Base-by-base conservation (phyloP, 2,329 filamentous ascomycete genomes). In the Grosmannia clavigera region DNA sequence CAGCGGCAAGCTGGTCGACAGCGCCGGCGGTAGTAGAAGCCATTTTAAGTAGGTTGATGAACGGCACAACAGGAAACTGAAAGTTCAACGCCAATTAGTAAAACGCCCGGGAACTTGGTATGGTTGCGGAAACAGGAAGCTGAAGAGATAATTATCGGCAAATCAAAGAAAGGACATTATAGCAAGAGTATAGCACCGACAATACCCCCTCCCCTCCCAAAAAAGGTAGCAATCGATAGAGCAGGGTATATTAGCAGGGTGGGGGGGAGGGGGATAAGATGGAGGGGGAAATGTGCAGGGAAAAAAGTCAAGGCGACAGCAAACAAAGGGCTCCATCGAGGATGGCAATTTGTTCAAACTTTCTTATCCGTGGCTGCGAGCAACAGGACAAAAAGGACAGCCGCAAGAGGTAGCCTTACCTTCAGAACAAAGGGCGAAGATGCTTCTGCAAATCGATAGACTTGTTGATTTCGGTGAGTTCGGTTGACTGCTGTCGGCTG, bases 1-100 rank as follows among this genome's bases (percentile, higher is more conserved):
- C 88, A 76, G 83, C 79, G 78, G 85, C 83, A 75, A 91, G 87
- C 86, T 90, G 88, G 69, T 88, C 87, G 79, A 86, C 83, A 83
- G 82, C 81, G 75, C 76, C 76, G 70, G 78, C 72, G 67, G 78
- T 71, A 73, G 78, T 74, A 75, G 81, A 74, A 71, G 80, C 79
- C 82, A 87, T 87, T 75, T 76, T 80, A 70, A 67, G 62, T 61
- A 58, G 65, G 68, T 67, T 40, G 38, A 40, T 64, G 61, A 60
- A 57, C 64, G 58, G 58, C 62, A 66, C 61, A 66, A 64, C 40
- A 38, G 58, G 58, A 33, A 57, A 25, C 64, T 67, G 62, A 51
- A 46, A 14, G 54, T 60, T 61, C 60, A 60, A 63, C 52, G 51
- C 38, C 61, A 60, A 57, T 64, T 64, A 64, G 60, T 59, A 63